Evolutionary conservation across 2,329 filamentous ascomycete genomes (phyloP), one percentile per base, ranked within the genome.

Genomic region (Hypoxylon rubiginosum): DNA sequence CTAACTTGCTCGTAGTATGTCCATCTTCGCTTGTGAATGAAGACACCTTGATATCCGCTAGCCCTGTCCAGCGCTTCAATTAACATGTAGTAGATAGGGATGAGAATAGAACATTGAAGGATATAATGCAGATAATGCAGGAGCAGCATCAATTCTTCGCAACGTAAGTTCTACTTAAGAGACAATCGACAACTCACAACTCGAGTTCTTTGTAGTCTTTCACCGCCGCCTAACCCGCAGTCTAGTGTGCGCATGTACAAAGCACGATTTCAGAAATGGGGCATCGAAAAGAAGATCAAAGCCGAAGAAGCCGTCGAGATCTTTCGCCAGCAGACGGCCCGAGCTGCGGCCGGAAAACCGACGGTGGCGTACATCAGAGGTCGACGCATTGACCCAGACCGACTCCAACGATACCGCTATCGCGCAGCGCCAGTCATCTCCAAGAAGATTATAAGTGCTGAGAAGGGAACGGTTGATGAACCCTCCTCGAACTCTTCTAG

Each of bases 81-180:
- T 67, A 55, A 64, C 64, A 49, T 26, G 28, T 26, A 48, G 13
- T 56, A 67, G 65, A 76, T 59, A 62, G 71, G 48, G 74, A 75
- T 52, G 67, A 75, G 32, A 76, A 76, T 39, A 74, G 72, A 67
- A 76, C 74, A 7, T 69, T 76, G 57, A 75, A 73, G 59, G 72
- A 75, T 58, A 75, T 73, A 9, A 76, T 74, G 70, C 66, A 66
- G 49, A 45, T 75, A 19, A 76, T 76, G 74, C 71, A 73, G 55
- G 71, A 75, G 36, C 64, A 70, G 15, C 64, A 76, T 55, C 96
- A 77, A 71, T 92, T 90, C 68, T 89, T 85, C 52, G 39, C 84
- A 46, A 76, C 73, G 74, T 76, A 62, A 72, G 74, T 72, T 4
- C 39, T 53, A 15, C 26, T 49, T 26, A 11, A 36, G 46, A 21